Base-by-base conservation (phyloP, 345 rosid genomes). In the Pistacia vera region DNA sequence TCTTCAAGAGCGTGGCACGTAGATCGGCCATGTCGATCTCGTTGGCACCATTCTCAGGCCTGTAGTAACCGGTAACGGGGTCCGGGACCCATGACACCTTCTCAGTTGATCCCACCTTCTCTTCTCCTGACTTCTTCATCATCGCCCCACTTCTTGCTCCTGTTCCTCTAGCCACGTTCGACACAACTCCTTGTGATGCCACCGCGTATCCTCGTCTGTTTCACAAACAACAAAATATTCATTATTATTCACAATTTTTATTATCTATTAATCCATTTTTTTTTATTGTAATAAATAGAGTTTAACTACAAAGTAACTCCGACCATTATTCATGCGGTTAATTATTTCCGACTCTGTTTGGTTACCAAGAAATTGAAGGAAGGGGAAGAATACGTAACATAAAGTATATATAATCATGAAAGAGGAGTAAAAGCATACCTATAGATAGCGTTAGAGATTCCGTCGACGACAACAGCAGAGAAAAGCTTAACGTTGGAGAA, bases 1-100 rank as follows among this genome's bases (percentile, higher is more conserved):
- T 86, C 92, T 88, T 92, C 86, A 94, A 80, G 66, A 91, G 87
- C 54, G 74, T 16, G 33, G 90, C 93, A 20, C 97, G 80, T 0
- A 94, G 85, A 75, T 88, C 96, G 11, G 92, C 96, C 16, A 77
- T 88, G 79, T 94, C 96, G 36, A 90, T 75, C 81, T 89, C 97
- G 11, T 85, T 80, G 4, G 88, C 80, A 48, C 84, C 82, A 77
- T 85, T 88, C 71, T 88, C 98, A 2, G 98, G 97, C 73, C 95
- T 81, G 92, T 90, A 94, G 80, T 78, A 87, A 16, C 98, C 96
- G 78, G 98, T 92, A 38, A 88, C 85, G 6, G 97, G 98, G 76
- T 94, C 97, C 0, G 98, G 98, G 54, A 87, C 83, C 97, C 97
- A 94, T 8, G 93, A 71, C 41, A 82, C 87, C 80, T 85, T 87